Percentiles rank a stretch among this genome's conserved stretches.
Conservation (phyloP, 2,329 filamentous ascomycete species). For the Monosporascus cannonballus region DNA sequence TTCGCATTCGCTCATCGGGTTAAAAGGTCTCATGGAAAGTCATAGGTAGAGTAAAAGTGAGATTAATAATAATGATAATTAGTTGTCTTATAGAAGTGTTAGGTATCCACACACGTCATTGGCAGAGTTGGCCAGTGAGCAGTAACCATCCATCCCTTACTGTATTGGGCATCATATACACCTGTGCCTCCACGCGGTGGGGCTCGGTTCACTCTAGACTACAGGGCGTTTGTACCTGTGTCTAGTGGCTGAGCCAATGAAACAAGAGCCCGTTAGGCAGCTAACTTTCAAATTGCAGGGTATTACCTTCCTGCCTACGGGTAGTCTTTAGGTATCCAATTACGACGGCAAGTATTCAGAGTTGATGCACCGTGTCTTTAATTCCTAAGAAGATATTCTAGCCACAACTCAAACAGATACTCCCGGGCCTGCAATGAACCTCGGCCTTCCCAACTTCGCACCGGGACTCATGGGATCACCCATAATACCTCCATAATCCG, state of each 20-base stretch:
- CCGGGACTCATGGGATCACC: constrained; percentile 19
- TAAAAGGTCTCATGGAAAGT: neutral
- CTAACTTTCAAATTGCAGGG: neutral
- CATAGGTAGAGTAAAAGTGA: neutral
- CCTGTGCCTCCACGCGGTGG: too few species aligned
- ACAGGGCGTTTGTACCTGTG: neutral
- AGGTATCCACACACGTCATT: neutral
- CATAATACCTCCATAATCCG: constrained; percentile 20
- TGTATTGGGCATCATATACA: too few species aligned
- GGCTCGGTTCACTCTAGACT: neutral
- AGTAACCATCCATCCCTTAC: too few species aligned
- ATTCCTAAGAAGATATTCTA: neutral
- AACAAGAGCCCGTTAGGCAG: neutral
- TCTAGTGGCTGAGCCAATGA: neutral
- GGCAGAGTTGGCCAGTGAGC: too few species aligned
- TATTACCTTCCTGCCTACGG: neutral
- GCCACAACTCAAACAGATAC: neutral
- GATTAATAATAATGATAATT: neutral
- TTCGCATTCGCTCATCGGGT: neutral
- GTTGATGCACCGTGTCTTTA: neutral
- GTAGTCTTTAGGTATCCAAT: neutral
- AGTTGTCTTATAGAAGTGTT: neutral
- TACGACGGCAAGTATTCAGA: neutral
- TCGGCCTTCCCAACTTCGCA: constrained; percentile 4
- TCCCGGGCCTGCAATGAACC: neutral